phyloP scores from a whole-genome alignment of 2,329 filamentous ascomycete genomes.

The Sclerotinia glacialis region DNA sequence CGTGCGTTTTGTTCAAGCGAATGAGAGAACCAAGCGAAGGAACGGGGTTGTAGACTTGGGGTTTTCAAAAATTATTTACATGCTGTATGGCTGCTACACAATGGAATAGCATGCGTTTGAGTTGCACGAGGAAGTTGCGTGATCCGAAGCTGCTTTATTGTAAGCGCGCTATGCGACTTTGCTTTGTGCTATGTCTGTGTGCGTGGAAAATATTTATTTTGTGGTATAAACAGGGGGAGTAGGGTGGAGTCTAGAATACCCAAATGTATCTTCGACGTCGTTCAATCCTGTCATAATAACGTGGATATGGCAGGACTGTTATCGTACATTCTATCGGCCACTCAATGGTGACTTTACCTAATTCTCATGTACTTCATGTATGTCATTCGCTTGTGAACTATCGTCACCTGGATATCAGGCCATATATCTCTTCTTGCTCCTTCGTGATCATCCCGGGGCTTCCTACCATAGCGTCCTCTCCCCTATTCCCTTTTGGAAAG shows the following conservation, averaged over 20 bases:
- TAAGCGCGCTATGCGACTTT: not conserved
- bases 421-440: conserved; percentile 38
- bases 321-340: not conserved
- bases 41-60: not conserved
- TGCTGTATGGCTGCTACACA: not conserved
- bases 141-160: not conserved
- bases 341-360: not conserved
- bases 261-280: not conserved
- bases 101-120: not conserved
- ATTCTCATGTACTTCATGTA: not conserved
- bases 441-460: conserved; percentile 69
- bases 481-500: conserved; percentile 90
- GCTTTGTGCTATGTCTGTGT: not conserved
- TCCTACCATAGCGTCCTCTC: conserved; percentile 79
- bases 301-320: not conserved
- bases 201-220: not conserved
- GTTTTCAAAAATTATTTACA: not conserved
- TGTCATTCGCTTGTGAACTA: not conserved
- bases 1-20: not conserved
- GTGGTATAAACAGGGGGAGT: not conserved
- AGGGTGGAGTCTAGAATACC: not conserved
- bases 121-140: not conserved
- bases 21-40: not conserved
- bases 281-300: not conserved
- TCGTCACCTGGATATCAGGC: not conserved